Conservation (phyloP, 2,329 filamentous ascomycete species). For the Juglanconis oblonga region DNA sequence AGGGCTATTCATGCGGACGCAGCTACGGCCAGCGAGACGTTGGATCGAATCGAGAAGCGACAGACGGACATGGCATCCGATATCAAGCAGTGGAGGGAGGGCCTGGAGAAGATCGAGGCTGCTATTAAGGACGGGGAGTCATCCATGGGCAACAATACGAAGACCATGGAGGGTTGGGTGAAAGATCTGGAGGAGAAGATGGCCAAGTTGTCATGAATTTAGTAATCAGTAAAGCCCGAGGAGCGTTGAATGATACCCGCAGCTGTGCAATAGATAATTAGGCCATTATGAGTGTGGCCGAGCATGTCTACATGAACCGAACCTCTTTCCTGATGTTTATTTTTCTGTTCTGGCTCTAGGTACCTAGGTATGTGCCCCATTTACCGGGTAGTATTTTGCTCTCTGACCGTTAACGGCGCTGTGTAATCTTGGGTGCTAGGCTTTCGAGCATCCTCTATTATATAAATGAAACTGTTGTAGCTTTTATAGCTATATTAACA, state of each 20-base stretch:
- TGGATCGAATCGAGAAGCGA: slow-evolving; percentile 73
- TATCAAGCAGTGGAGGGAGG: slow-evolving; percentile 41
- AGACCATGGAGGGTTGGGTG: slow-evolving; percentile 85
- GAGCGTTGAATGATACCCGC: slow-evolving; percentile 35
- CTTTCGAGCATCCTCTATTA: too few relatives aligned
- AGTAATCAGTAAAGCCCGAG: slow-evolving; percentile 13
- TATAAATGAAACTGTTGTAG: too few relatives aligned
- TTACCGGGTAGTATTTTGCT: too few relatives aligned
- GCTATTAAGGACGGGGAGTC: slow-evolving; percentile 68
- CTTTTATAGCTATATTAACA: too few relatives aligned
- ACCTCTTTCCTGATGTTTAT: neutral
- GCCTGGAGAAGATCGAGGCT: slow-evolving; percentile 28
- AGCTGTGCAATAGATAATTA: neutral
- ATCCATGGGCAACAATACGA: slow-evolving; percentile 74
- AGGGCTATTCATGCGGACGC: slow-evolving; percentile 84
- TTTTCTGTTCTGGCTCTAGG: too few relatives aligned
- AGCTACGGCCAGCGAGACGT: slow-evolving; percentile 72
- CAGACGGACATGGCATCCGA: slow-evolving; percentile 82
- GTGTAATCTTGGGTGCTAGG: too few relatives aligned
- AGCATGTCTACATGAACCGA: neutral
- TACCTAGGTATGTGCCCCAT: too few relatives aligned
- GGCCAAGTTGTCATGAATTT: slow-evolving; percentile 47
- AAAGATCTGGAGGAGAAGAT: slow-evolving; percentile 80
- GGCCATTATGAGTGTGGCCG: neutral
- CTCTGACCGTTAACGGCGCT: too few relatives aligned